phyloP scores from a whole-genome alignment of 345 rosid species.

The Schrenkiella parvula region DNA sequence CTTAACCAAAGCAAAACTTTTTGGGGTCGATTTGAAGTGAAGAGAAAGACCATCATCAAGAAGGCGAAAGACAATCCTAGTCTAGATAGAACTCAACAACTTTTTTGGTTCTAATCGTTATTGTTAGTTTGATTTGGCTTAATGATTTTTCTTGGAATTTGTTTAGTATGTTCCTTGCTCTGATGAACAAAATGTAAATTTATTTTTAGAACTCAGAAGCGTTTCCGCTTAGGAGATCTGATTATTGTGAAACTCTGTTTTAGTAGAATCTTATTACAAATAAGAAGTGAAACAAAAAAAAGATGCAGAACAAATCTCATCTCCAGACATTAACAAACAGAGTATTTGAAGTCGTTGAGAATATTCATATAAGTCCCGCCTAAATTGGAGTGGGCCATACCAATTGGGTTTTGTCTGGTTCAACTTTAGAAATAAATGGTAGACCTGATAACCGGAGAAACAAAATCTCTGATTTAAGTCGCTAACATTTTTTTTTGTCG shows the following conservation, averaged over 20 bases:
- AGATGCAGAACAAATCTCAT: neutral
- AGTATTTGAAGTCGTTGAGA: neutral
- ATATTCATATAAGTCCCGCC: neutral
- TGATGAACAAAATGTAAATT: neutral
- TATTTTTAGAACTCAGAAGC: neutral
- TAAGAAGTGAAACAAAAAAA: neutral
- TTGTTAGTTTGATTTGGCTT: neutral
- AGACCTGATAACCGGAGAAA: neutral
- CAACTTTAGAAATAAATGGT: neutral
- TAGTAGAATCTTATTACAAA: neutral
- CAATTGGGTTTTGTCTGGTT: neutral
- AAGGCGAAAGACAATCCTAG: neutral
- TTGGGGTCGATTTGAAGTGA: constrained; percentile 33
- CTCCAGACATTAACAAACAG: neutral
- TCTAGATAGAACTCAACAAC: neutral
- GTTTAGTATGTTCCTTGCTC: neutral
- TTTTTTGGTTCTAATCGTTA: neutral
- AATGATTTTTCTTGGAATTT: neutral
- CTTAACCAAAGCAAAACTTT: constrained; percentile 12
- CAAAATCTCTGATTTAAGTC: neutral
- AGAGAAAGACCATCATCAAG: neutral
- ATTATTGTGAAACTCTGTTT: neutral
- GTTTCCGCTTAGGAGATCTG: neutral
- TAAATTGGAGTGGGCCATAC: neutral
- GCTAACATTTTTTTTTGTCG: neutral